phyloP scores from a whole-genome alignment of 2,329 filamentous ascomycete genomes.

The Alternaria alternata region DNA sequence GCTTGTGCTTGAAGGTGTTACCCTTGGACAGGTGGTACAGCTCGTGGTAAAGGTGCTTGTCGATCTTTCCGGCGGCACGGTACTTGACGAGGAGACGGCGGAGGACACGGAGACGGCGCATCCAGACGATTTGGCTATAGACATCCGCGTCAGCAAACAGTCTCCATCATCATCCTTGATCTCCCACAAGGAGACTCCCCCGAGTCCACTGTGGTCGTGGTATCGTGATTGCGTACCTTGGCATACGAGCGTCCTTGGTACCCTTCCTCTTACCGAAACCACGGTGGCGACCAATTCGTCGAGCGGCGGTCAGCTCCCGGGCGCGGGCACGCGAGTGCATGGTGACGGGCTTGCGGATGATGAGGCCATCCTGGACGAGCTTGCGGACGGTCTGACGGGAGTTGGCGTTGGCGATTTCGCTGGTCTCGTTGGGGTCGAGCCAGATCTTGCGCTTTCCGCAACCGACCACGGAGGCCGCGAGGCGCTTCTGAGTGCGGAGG shows the following conservation, averaged over 20 bases:
- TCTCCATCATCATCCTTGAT: constrained; percentile 21
- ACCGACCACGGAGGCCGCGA: constrained; percentile 97
- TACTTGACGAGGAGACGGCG: constrained; percentile 99
- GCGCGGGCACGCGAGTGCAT: constrained; percentile 99
- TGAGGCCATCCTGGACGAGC: constrained; percentile 99
- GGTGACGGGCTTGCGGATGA: constrained; percentile 99
- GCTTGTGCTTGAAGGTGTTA: constrained; percentile 99
- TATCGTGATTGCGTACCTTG: constrained; percentile 70
- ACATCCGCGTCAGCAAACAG: constrained; percentile 43
- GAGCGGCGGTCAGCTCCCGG: constrained; percentile 91
- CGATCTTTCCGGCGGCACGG: constrained; percentile 99
- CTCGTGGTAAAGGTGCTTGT: constrained; percentile 99
- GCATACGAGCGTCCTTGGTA: constrained; percentile 99
- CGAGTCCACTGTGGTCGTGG: constrained; percentile 21
- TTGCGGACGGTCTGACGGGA: constrained; percentile 99
- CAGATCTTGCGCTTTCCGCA: constrained; percentile 99
- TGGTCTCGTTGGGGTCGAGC: constrained; percentile 99
- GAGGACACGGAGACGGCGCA: constrained; percentile 99
- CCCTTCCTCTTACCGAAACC: constrained; percentile 99
- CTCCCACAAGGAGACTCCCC: constrained; percentile 7
- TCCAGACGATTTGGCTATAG: constrained; percentile 93
- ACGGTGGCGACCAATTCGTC: constrained; percentile 95
- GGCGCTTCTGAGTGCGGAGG: constrained; percentile 99
- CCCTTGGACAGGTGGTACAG: constrained; percentile 99
- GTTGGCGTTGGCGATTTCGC: constrained; percentile 99